phyloP scores from a whole-genome alignment of 257 asterid species.

The Catharanthus roseus region DNA sequence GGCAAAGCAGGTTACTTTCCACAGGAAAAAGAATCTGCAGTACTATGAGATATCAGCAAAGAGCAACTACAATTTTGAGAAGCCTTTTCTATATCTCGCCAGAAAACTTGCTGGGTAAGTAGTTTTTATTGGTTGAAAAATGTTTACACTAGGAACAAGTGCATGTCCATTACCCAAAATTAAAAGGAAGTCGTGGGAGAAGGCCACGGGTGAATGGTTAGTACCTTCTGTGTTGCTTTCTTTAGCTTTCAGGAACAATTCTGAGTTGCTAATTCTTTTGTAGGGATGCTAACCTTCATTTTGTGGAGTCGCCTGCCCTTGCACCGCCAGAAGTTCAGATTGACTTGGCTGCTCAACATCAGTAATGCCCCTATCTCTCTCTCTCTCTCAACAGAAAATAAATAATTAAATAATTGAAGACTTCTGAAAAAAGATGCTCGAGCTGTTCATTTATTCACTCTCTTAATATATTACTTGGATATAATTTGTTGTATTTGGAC shows the following conservation, averaged over 20 bases:
- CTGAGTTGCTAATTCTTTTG: neutral
- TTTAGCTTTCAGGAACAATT: neutral
- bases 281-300: constrained; percentile 69
- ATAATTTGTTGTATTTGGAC: too few species aligned
- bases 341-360: constrained; percentile 68
- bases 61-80: constrained; percentile 83
- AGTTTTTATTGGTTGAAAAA: constrained; percentile 7
- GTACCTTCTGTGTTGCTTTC: neutral
- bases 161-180: neutral
- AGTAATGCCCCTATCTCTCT: constrained; percentile 29
- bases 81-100: constrained; percentile 83
- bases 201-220: neutral
- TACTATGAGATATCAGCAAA: constrained; percentile 84
- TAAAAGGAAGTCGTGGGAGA: too few species aligned
- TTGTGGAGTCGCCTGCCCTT: constrained; percentile 88
- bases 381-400: neutral
- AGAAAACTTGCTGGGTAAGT: constrained; percentile 86
- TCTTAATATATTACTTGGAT: neutral
- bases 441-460: neutral
- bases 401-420: neutral
- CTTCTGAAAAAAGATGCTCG: neutral
- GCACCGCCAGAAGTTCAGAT: constrained; percentile 88
- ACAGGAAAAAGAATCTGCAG: constrained; percentile 84
- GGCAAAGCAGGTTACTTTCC: constrained; percentile 90
- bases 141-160: neutral